Conservation (phyloP, 129 eudicot species). For the Smallanthus sonchifolius region DNA sequence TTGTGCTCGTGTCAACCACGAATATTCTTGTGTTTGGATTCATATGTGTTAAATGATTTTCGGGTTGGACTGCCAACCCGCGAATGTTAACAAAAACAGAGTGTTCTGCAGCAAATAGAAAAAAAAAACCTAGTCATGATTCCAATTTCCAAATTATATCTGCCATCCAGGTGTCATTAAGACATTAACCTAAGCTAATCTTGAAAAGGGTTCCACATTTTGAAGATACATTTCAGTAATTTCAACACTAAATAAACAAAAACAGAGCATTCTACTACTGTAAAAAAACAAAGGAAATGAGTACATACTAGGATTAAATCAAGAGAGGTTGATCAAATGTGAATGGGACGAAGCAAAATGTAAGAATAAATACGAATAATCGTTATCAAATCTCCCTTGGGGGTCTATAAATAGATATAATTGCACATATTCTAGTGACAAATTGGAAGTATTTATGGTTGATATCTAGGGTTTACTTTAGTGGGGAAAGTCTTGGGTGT, state of each 20-base stretch:
- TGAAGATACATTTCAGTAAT: neutral
- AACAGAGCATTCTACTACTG: neutral
- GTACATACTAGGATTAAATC: slow-evolving; percentile 34
- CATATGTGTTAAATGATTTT: too few species aligned
- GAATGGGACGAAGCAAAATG: slow-evolving; percentile 15
- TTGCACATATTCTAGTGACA: slow-evolving; percentile 11
- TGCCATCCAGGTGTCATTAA: neutral
- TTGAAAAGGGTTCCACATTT: neutral
- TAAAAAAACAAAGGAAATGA: neutral
- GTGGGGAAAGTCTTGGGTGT: slow-evolving; percentile 15
- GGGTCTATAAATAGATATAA: slow-evolving; percentile 10
- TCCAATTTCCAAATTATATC: neutral
- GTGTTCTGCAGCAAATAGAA: neutral
- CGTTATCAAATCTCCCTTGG: slow-evolving; percentile 1
- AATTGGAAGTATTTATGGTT: slow-evolving; percentile 14
- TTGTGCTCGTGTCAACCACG: too few species aligned
- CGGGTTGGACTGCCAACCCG: too few species aligned
- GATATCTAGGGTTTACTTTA: neutral
- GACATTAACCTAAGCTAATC: neutral
- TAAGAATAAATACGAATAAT: slow-evolving; percentile 20
- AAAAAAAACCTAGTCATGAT: neutral
- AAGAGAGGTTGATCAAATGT: neutral
- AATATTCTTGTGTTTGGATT: too few species aligned
- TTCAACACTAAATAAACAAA: slow-evolving; percentile 10
- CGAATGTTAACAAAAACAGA: slow-evolving; percentile 3